Conservation (phyloP, 495 filamentous ascomycete species). For the Penicillium arizonense region DNA sequence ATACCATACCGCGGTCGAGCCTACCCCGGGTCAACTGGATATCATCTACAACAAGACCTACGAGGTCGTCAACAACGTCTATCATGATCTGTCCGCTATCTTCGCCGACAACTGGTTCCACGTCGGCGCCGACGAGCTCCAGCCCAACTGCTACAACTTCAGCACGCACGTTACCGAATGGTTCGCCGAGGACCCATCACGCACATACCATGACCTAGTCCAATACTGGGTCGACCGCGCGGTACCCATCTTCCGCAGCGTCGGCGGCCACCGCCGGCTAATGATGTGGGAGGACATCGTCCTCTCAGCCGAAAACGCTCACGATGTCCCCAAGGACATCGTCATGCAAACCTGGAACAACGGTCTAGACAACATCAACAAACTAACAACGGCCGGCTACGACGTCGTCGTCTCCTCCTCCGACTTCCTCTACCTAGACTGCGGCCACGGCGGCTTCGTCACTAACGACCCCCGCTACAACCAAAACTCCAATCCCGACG, state of each 20-base stretch:
- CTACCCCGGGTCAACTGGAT: conserved; percentile 56
- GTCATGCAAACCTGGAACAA: conserved; percentile 57
- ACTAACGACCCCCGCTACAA: conserved; percentile 55
- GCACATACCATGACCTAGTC: conserved; percentile 50
- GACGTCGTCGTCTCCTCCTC: conserved; percentile 53
- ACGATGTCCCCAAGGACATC: conserved; percentile 48
- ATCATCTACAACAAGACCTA: conserved; percentile 56
- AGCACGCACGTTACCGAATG: conserved; percentile 43
- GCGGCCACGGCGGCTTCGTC: conserved; percentile 53
- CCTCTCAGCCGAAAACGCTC: conserved; percentile 39
- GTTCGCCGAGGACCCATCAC: conserved; percentile 48
- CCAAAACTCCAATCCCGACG: conserved; percentile 45
- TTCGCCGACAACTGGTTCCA: conserved; percentile 57
- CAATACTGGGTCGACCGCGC: conserved; percentile 57
- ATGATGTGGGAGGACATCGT: conserved; percentile 59
- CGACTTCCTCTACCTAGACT: conserved; percentile 58
- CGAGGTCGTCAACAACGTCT: conserved; percentile 49
- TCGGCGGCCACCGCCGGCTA: conserved; percentile 39
- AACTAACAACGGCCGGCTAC: conserved; percentile 50
- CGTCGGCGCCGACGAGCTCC: conserved; percentile 54
- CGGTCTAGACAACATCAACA: conserved; percentile 49
- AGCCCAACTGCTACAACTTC: conserved; percentile 54
- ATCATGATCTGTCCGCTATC: conserved; percentile 50
- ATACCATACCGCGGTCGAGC: conserved; percentile 54
- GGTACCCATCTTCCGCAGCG: conserved; percentile 49